Base-by-base conservation (phyloP, 257 asterid genomes). In the Avicennia marina region DNA sequence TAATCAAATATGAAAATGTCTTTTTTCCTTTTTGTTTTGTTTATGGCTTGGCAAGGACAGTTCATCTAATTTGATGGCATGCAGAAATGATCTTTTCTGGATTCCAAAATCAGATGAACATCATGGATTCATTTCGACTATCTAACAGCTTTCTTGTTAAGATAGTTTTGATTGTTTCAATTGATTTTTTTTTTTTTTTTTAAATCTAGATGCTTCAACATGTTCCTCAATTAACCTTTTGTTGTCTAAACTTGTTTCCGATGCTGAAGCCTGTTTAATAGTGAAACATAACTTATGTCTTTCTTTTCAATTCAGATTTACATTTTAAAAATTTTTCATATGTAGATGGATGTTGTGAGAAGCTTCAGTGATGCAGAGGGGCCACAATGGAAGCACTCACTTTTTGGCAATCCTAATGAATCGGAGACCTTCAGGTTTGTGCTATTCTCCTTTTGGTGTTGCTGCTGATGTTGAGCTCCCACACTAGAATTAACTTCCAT, bases 381-480 rank as follows among this genome's bases (percentile, higher is more conserved):
- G 60, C 80, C 85, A 34, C 96, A 79, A 33, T 91, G 98, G 98
- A 88, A 85, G 63, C 84, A 85, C 75, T 91, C 98, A 65, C 87
- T 91, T 65, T 88, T 91, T 51, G 96, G 98, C 67, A 88, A 91
- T 80, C 96, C 98, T 13, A 89, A 78, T 77, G 98, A 88, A 72
- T 73, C 84, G 52, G 98, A 88, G 60, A 91, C 98, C 62, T 91
- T 80, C 80, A 91, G 95, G 95, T 86, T 74, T 46, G 42, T 63
- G 41, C 53, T 40, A 10, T 24, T 40, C 67, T 62, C 27, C 52
- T 32, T 54, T 16, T 56, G 40, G 24, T 46, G 21, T 43, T 41
- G 60, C 61, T 43, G 42, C 64, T 40, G 36, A 49, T 32, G 13
- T 43, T 66, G n/a, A 42, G 42, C 56, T 29, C 25, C 34, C 8